Evolutionary conservation across 352 stramenopile genomes (phyloP), one percentile per base, ranked within the genome.

Genomic region (Pythium guiyangense): DNA sequence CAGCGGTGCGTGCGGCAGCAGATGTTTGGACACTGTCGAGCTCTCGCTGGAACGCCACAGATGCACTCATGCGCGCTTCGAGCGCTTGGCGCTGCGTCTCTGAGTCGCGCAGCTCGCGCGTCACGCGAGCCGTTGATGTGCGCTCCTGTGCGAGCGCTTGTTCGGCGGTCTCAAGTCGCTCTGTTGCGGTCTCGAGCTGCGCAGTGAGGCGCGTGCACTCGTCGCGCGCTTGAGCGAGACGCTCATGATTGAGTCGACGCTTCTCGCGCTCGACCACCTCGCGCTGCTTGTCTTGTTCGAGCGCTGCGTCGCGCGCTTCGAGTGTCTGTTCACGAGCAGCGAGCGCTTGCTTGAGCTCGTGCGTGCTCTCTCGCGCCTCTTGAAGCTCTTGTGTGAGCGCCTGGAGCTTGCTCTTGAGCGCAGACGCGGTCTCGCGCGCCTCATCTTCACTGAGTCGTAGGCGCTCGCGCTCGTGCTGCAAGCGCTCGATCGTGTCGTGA

Each of bases 251-350:
- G 0, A 73, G 42, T 15, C 59, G 48, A 31, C 53, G 66, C 6
- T 56, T 55, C 3, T 67, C 66, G 45, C 57, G 67, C 55, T 77
- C 63, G 25, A 68, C 47, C 76, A 59, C 45, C 65, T 75, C 45
- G 46, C 40, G 11, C 42, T 71, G 58, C 22, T 73, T 77, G 15
- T 70, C 68, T 11, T 74, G 67, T 31, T 77, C 70, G 22, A 80
- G 52, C 43, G 75, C 66, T 44, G 53, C 65, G 54, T 74, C 68
- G 17, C 70, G 54, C 5, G 69, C 62, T 54, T 60, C 43, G 6
- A 70, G 64, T 34, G 68, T 69, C 2, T 48, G 39, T 14, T 73
- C 67, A 25, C 59, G 66, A 29, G 70, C 66, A 6, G 70, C 47
- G 31, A 77, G 46, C 8, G 52, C 66, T 39, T 67, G 54, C 29